Conservation (phyloP, 257 asterid species). For the Solanum infundibuliforme region DNA sequence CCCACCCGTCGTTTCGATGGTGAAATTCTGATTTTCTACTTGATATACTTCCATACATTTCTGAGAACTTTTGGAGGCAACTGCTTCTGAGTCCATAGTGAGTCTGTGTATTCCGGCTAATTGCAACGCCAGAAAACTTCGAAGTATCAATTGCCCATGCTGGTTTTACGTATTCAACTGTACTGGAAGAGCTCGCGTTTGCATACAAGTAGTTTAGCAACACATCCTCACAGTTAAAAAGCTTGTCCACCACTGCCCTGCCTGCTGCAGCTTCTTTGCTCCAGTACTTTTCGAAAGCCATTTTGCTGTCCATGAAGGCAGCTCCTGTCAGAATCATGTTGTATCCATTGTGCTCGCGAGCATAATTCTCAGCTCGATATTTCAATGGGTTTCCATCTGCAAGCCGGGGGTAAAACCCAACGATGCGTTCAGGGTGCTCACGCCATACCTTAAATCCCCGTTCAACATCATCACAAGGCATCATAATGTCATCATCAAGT, state of each 20-base stretch:
- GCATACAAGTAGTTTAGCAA: slow-evolving; percentile 84
- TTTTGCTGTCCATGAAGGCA: slow-evolving; percentile 50
- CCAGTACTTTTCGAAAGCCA: slow-evolving; percentile 80
- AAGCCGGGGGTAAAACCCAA: slow-evolving; percentile 90
- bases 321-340: slow-evolving; percentile 93
- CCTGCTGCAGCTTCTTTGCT: slow-evolving; percentile 49
- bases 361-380: slow-evolving; percentile 70
- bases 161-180: slow-evolving; percentile 69
- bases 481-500: slow-evolving; percentile 95
- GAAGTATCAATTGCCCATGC: slow-evolving; percentile 77
- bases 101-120: slow-evolving; percentile 58
- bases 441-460: slow-evolving; percentile 91
- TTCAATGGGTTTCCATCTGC: slow-evolving; percentile 29
- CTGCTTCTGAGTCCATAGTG: slow-evolving; percentile 62
- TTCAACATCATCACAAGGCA: slow-evolving; percentile 88
- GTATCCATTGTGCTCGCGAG: slow-evolving; percentile 64
- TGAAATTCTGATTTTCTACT: slow-evolving; percentile 46
- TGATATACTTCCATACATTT: slow-evolving; percentile 59
- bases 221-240: slow-evolving; percentile 88
- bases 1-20: slow-evolving; percentile 89
- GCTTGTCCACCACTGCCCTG: slow-evolving; percentile 46
- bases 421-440: slow-evolving; percentile 61
- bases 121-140: slow-evolving; percentile 76
- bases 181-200: slow-evolving; percentile 39
- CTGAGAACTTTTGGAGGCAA: slow-evolving; percentile 45